These are phyloP conservation scores for Ustilaginoidea virens DNA, from an alignment of 2,329 filamentous ascomycete genomes.

Conservation along the genomic window DNA sequence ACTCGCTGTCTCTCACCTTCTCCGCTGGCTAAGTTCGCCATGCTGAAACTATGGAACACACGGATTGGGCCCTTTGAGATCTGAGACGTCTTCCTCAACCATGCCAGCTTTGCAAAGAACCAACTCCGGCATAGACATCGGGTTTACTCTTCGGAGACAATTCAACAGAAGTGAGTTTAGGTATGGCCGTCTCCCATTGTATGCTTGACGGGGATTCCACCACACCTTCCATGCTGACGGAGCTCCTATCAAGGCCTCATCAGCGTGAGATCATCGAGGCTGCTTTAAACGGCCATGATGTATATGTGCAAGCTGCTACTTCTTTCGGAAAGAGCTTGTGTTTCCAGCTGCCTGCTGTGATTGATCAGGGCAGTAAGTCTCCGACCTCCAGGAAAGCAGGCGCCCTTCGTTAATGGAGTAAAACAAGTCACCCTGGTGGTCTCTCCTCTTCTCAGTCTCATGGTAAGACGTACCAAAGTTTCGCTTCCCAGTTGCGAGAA, in stretches of 20 bases:
- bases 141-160: constrained; percentile 57
- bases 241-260: constrained; percentile 40
- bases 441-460: constrained; percentile 75
- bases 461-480: constrained; percentile 50
- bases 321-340: constrained; percentile 89
- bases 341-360: constrained; percentile 80
- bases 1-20: too few species aligned
- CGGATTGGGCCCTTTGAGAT: too few species aligned
- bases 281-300: constrained; percentile 69
- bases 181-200: constrained; percentile 21
- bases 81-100: constrained; percentile 4
- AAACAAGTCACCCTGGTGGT: constrained; percentile 69
- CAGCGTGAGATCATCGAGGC: constrained; percentile 81
- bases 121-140: constrained; percentile 46
- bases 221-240: too few species aligned
- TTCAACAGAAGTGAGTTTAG: constrained; percentile 63
- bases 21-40: too few species aligned
- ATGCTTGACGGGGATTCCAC: too few species aligned
- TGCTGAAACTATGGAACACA: too few species aligned
- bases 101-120: constrained; percentile 28
- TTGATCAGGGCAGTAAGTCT: constrained; percentile 68
- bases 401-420: constrained; percentile 4
- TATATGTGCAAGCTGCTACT: constrained; percentile 83
- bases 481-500: constrained; percentile 2
- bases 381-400: background rate